Evolutionary conservation across 148 eudicot genomes (phyloP), one percentile per base, ranked within the genome.

Genomic region (Rheum nobile): DNA sequence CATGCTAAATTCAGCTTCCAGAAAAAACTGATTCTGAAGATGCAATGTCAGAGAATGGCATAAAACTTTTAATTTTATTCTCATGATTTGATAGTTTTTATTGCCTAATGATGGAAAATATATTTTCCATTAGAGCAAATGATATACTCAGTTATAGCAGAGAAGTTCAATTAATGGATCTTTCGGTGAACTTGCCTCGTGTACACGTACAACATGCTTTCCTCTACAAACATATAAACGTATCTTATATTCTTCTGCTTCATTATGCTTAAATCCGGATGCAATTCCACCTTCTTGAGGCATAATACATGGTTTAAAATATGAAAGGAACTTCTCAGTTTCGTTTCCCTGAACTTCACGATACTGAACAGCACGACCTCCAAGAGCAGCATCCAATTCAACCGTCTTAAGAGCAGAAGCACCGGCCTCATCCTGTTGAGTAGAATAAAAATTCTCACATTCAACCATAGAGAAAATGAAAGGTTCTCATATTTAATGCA

Each of bases 331-430:
- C 79, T 90, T 92, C 84, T 96, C 99, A 26, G 97, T 96, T 87
- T 96, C 99, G 77, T 92, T 90, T 38, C 99, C 96, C 82, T 92
- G 99, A 50, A 90, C 85, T 84, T 96, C 99, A 70, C 96, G 93
- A 78, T 92, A 96, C 79, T 96, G 99, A 79, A 96, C 96, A 78
- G 97, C 99, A 47, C 96, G 93, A 10, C 97, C 97, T 70, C 99
- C 99, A 29, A 95, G 84, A 81, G 89, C 96, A 54, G 93, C 97
- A 88, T 95, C 99, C 80, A 95, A 76, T 80, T 95, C 99, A 72
- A 95, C 85, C 19, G 99, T 87, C 77, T 91, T 95, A 74, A 91
- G 79, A 73, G 94, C 89, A 39, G 96, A 93, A 79, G 93, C 73
- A 72, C 91, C 95, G 81, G 98, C 98, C 87, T 94, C 98, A 82